Conservation (phyloP, 306 rosid species). For the Lathyrus tuberosus region DNA sequence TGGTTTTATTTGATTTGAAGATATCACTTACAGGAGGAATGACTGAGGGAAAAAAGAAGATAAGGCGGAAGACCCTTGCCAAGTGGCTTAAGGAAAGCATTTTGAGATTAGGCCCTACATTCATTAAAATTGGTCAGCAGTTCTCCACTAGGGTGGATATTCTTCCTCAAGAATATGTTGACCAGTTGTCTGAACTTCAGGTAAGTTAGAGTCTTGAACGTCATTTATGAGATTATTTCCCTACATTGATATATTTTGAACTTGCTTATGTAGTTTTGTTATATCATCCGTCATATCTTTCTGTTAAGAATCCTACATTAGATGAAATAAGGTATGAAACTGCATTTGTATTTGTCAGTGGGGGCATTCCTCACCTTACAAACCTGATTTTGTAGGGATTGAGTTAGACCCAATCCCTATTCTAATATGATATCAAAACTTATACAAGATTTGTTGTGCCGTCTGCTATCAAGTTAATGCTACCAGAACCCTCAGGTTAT, state of each 20-base stretch:
- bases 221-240: constrained; percentile 31
- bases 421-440: too few species aligned
- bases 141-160: constrained; percentile 99
- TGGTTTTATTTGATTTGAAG: constrained; percentile 32
- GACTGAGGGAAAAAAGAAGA: constrained; percentile 75
- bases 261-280: constrained; percentile 27
- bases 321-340: not conserved
- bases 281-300: constrained; percentile 14
- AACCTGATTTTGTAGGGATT: not conserved
- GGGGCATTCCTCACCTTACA: not conserved
- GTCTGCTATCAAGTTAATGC: too few species aligned
- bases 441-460: too few species aligned
- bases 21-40: constrained; percentile 68
- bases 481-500: too few species aligned
- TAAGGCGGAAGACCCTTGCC: constrained; percentile 84
- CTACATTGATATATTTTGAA: constrained; percentile 24
- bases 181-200: constrained; percentile 98
- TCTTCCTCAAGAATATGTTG: constrained; percentile 96
- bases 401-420: not conserved
- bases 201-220: constrained; percentile 46
- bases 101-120: constrained; percentile 96
- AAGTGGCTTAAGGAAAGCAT: constrained; percentile 97
- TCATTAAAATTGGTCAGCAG: constrained; percentile 98
- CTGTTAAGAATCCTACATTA: not conserved
- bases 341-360: not conserved